phyloP scores from a whole-genome alignment of 2,329 filamentous ascomycete species.

The Hymenoscyphus albidus region DNA sequence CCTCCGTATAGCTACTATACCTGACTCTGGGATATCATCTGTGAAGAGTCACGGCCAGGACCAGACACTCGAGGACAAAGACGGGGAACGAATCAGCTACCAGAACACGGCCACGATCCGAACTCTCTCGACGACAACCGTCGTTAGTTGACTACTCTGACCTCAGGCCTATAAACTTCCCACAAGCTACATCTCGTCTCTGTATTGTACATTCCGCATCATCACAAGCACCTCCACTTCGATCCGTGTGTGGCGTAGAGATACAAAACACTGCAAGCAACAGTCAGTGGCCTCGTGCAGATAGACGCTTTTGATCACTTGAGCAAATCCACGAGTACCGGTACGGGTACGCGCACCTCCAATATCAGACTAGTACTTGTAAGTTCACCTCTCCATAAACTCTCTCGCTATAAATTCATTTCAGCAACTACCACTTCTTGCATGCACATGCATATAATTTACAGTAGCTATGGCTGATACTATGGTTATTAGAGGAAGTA shows the following conservation, averaged over 20 bases:
- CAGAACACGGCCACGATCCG: neutral
- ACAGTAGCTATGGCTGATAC: conserved; percentile 40
- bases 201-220: neutral
- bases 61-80: neutral
- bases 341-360: neutral
- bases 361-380: neutral
- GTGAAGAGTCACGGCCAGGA: neutral
- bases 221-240: neutral
- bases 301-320: conserved; percentile 20
- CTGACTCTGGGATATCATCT: neutral
- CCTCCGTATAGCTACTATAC: too few relatives aligned
- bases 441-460: neutral
- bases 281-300: conserved; percentile 14
- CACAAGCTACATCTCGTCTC: neutral
- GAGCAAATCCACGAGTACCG: conserved; percentile 6
- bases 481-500: conserved; percentile 40
- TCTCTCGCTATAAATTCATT: neutral
- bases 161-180: neutral
- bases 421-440: neutral
- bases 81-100: neutral
- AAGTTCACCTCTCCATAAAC: neutral
- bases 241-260: neutral
- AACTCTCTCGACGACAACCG: neutral
- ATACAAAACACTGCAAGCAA: conserved; percentile 5
- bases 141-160: neutral